Conservation (phyloP, 805 yeast species). For the Yarrowia divulgata region DNA sequence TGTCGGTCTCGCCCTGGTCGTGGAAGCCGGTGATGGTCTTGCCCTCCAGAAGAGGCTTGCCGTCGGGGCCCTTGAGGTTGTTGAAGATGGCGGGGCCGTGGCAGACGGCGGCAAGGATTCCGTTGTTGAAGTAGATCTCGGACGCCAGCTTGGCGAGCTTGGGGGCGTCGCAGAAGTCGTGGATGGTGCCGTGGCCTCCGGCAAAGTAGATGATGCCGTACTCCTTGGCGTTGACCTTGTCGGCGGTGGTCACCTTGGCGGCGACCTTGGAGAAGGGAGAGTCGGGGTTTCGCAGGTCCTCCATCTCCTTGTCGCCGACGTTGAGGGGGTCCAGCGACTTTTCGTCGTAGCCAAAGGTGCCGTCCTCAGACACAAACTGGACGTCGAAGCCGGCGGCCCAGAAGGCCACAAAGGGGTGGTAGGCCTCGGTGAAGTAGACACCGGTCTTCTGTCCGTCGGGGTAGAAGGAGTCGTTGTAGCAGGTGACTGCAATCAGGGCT, state of each 20-base stretch:
- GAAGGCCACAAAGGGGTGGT: constrained; percentile 64
- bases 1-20: constrained; percentile 58
- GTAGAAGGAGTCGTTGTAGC: constrained; percentile 55
- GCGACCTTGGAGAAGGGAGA: constrained; percentile 69
- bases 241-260: constrained; percentile 83
- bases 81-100: constrained; percentile 70
- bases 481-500: constrained; percentile 43
- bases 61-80: constrained; percentile 54
- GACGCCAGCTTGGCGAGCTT: constrained; percentile 57
- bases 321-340: constrained; percentile 54
- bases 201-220: constrained; percentile 66
- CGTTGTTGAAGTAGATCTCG: constrained; percentile 58
- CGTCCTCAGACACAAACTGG: constrained; percentile 65
- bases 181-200: constrained; percentile 70
- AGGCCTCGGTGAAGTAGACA: constrained; percentile 63
- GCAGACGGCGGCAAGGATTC: constrained; percentile 69
- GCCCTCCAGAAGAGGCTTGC: constrained; percentile 59
- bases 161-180: constrained; percentile 61
- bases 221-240: constrained; percentile 69
- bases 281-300: constrained; percentile 31
- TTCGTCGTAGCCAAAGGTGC: constrained; percentile 63
- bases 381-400: constrained; percentile 60
- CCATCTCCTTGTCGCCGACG: constrained; percentile 22
- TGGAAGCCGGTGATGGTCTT: constrained; percentile 68
- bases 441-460: constrained; percentile 69